These are phyloP conservation scores for Aspergillus sp. DNA, from an alignment of 2,329 filamentous ascomycete genomes.

Conservation along the genomic window DNA sequence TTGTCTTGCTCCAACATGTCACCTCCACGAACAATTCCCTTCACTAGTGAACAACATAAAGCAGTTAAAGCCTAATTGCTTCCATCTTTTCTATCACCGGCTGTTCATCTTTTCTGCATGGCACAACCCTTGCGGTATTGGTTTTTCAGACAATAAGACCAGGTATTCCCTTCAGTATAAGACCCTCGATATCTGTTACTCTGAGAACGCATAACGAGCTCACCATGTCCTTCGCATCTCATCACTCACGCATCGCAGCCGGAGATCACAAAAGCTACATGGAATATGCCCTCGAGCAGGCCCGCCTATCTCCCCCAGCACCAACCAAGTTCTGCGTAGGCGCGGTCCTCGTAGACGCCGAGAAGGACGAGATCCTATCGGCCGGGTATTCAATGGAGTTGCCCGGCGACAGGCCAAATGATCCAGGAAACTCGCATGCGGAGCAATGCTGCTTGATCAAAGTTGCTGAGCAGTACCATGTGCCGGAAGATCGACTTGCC, in stretches of 20 bases:
- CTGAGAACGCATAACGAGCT: no score
- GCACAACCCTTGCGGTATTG: no score
- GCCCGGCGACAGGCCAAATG: constrained; percentile 36
- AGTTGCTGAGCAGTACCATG: constrained; percentile 36
- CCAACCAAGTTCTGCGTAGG: constrained; percentile 45
- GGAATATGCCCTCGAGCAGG: constrained; percentile 38
- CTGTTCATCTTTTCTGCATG: no score
- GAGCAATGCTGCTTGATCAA: constrained; percentile 44
- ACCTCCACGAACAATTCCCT: no score
- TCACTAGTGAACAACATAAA: no score
- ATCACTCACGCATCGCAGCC: constrained; percentile 20
- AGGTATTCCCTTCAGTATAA: no score
- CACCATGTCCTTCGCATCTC: no score
- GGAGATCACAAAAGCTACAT: constrained; percentile 41
- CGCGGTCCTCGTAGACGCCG: constrained; percentile 41
- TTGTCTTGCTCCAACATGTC: no score
- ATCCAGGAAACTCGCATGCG: constrained; percentile 44
- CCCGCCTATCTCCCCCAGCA: constrained; percentile 38
- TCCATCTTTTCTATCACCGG: no score
- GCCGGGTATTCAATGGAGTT: constrained; percentile 47
- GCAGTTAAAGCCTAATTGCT: no score
- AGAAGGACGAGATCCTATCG: constrained; percentile 39
- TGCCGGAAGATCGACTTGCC: constrained; percentile 37
- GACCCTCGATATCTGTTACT: no score
- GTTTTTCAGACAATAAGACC: no score